Evolutionary conservation across 2,329 filamentous ascomycete genomes (phyloP), one percentile per base, ranked within the genome.

Genomic region (Xylaria sp.): DNA sequence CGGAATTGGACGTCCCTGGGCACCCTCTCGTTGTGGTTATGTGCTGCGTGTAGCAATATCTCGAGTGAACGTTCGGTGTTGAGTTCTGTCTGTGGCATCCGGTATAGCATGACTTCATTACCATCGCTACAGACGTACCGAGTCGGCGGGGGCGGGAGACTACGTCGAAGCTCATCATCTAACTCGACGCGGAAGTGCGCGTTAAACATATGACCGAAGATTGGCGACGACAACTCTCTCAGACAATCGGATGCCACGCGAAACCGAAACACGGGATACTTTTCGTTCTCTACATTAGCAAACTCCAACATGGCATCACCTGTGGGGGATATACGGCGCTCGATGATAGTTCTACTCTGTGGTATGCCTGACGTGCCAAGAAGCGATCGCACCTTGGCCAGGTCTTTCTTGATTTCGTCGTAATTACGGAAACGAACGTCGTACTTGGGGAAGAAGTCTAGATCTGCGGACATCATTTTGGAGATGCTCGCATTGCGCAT

Each of bases 291-390:
- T 0, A 72, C 67, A 62, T 84, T 83, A 55, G 79, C 75, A 62
- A 85, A 85, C 61, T 85, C 83, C 31, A 85, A 75, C 25, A 85
- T 76, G 2, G 77, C 77, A 61, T 85, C 82, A 6, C 83, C 83
- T 2, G 74, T 74, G 1, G 75, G 74, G 0, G 78, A 75, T 53
- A 85, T 81, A 35, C 73, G 68, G 41, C 75, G 76, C 54, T 84
- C 81, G 15, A 75, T 72, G 8, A 82, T 73, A 0, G 69, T 70
- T 48, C 78, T 73, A 15, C 75, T 76, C 1, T 76, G 75, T 0
- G 77, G 74, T 27, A 79, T 78, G 8, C 76, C 78, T 0, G 78
- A 78, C 62, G 80, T 77, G 1, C 72, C 75, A 1, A 83, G 70
- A 0, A 83, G 70, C n/a, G 74, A 72, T 4, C 75, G 73, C 4